These are phyloP conservation scores for Calonectria hongkongensis DNA, from an alignment of 2,329 filamentous ascomycete species.

Conservation along the genomic window DNA sequence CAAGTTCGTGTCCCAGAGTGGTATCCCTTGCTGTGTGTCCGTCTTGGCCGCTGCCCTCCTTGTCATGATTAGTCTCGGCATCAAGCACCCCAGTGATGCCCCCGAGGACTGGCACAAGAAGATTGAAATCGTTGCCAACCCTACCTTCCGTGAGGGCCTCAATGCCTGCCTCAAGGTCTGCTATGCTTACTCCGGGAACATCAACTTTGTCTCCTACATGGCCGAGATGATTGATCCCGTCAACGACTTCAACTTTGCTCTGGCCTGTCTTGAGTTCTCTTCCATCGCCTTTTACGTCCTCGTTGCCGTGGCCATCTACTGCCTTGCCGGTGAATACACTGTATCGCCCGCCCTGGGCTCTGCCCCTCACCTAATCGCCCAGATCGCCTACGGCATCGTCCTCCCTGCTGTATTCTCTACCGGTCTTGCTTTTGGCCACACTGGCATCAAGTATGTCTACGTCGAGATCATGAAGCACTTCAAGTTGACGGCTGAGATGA, in stretches of 20 bases:
- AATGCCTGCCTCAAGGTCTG: constrained; percentile 59
- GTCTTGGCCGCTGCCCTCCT: constrained; percentile 60
- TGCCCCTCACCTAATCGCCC: constrained; percentile 48
- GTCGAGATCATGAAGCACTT: constrained; percentile 59
- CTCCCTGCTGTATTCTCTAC: constrained; percentile 57
- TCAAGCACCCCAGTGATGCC: constrained; percentile 56
- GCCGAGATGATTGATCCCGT: constrained; percentile 60
- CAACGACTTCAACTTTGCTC: constrained; percentile 56
- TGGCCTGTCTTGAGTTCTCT: constrained; percentile 50
- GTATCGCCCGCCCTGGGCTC: constrained; percentile 54
- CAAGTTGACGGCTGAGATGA: constrained; percentile 58
- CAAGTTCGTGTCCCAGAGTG: constrained; percentile 60
- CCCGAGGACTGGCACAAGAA: constrained; percentile 55
- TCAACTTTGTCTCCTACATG: constrained; percentile 61
- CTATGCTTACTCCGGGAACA: constrained; percentile 62
- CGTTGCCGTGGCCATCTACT: constrained; percentile 55
- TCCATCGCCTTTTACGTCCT: constrained; percentile 54
- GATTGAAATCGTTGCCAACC: constrained; percentile 55
- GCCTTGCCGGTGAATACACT: constrained; percentile 54
- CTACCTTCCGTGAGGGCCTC: constrained; percentile 58
- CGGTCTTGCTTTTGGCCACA: constrained; percentile 59
- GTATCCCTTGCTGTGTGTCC: constrained; percentile 58
- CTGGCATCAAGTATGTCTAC: constrained; percentile 60
- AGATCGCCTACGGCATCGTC: constrained; percentile 58
- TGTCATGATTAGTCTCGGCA: constrained; percentile 61